Base-by-base conservation (phyloP, 2,329 filamentous ascomycete species). In the Fusarium oxysporum region DNA sequence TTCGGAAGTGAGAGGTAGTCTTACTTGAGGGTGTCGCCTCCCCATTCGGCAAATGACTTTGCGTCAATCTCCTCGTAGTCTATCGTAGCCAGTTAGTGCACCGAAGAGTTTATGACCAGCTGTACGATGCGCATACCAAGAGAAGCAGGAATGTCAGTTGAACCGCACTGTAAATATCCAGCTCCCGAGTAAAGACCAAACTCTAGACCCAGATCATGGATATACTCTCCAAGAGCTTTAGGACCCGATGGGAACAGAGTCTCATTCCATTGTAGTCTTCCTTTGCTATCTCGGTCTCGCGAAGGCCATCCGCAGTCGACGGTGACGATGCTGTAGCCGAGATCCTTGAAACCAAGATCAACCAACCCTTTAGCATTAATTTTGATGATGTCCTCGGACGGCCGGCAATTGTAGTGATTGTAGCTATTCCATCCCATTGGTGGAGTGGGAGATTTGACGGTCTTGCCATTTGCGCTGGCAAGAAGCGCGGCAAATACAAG, bases 391-490 rank as follows among this genome's bases (percentile, higher is more conserved):
- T 65, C 59, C 28, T 78, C 76, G 0, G 68, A 64, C 0, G 72
- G 71, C 7, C 50, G 59, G 38, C 76, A 78, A 21, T 62, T 65
- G 19, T 78, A 78, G 45, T 85, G 83, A 60, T 91, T 91, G 72
- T 91, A 91, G 5, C 85, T 86, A 68, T 90, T 90, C 88, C 88
- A 91, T 17, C 88, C 83, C 84, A 86, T 85, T 1, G 83, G 82
- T 5, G 85, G 84, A 2, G 82, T 82, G 9, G 77, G 71, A 3
- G 80, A 79, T 32, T 68, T 77, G 2, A 65, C 68, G 0, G 59
- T 74, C 23, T 68, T 64, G 17, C 63, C 71, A 30, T 55, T 40
- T 3, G 41, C 47, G 8, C 55, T 32, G 11, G 62, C 44, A 44
- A 73, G n/a, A 54, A 73, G 57, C 12, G 40, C 13, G 3, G 62